These are phyloP conservation scores for Diaporthe nobilis DNA, from an alignment of 2,329 filamentous ascomycete genomes.

Conservation along the genomic window DNA sequence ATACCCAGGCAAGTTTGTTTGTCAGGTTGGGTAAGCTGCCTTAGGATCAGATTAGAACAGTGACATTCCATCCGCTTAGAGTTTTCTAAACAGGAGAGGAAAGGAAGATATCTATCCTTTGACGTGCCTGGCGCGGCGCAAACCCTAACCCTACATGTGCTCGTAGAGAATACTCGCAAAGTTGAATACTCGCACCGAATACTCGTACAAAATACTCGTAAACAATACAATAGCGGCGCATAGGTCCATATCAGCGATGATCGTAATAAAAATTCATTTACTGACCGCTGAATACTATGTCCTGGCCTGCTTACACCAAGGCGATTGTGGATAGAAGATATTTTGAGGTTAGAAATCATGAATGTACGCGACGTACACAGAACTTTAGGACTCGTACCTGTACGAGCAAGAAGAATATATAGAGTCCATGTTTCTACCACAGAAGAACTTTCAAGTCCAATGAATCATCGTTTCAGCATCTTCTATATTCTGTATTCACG, in stretches of 20 bases:
- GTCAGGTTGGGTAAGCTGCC: no score
- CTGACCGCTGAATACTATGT: not conserved
- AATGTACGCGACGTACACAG: not conserved
- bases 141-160: no score
- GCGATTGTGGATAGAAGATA: not conserved
- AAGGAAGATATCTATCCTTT: no score
- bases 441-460: not conserved
- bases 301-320: not conserved
- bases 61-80: no score
- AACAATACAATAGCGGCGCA: not conserved
- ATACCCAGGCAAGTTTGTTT: no score
- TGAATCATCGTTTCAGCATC: no score
- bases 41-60: no score
- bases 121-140: no score
- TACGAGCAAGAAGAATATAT: not conserved
- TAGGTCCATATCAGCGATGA: not conserved
- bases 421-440: not conserved
- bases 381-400: not conserved
- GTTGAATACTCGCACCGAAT: constrained; percentile 1
- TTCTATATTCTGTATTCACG: not conserved
- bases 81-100: no score
- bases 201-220: not conserved
- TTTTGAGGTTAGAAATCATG: not conserved
- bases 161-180: not conserved
- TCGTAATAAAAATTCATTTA: not conserved